phyloP scores from a whole-genome alignment of 2,329 filamentous ascomycete species.

The Capronia americana region DNA sequence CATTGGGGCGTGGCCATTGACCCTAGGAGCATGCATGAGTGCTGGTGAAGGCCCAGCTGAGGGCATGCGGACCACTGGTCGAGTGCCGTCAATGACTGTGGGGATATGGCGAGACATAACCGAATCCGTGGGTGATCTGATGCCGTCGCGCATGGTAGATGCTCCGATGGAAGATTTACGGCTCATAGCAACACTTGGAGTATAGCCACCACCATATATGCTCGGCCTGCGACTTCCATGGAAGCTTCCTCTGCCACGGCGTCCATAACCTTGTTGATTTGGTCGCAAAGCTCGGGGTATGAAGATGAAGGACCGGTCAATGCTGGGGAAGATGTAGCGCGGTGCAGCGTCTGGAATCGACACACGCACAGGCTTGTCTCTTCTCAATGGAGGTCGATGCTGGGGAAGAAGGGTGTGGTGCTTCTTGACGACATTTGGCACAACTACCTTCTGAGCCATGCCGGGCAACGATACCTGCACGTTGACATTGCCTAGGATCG shows the following conservation, averaged over 20 bases:
- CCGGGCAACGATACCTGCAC: constrained; percentile 80
- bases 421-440: constrained; percentile 79
- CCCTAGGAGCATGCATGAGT: constrained; percentile 21
- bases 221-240: constrained; percentile 79
- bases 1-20: constrained; percentile 26
- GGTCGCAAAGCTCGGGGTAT: constrained; percentile 92
- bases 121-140: constrained; percentile 82
- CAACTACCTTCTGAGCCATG: constrained; percentile 73
- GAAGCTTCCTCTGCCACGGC: constrained; percentile 74
- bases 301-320: constrained; percentile 94
- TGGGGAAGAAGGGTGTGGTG: constrained; percentile 94
- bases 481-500: constrained; percentile 81
- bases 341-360: constrained; percentile 78
- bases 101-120: constrained; percentile 71
- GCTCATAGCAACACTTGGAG: constrained; percentile 86
- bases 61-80: constrained; percentile 81
- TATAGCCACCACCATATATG: constrained; percentile 82
- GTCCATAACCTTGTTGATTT: constrained; percentile 79
- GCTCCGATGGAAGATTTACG: constrained; percentile 77
- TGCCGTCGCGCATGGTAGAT: constrained; percentile 66
- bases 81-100: constrained; percentile 63
- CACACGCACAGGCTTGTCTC: constrained; percentile 95
- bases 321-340: constrained; percentile 88
- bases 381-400: constrained; percentile 88
- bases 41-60: constrained; percentile 57